Conservation (phyloP, 164 flowering plant species). For the Kalanchoe fedtschenkoi region DNA sequence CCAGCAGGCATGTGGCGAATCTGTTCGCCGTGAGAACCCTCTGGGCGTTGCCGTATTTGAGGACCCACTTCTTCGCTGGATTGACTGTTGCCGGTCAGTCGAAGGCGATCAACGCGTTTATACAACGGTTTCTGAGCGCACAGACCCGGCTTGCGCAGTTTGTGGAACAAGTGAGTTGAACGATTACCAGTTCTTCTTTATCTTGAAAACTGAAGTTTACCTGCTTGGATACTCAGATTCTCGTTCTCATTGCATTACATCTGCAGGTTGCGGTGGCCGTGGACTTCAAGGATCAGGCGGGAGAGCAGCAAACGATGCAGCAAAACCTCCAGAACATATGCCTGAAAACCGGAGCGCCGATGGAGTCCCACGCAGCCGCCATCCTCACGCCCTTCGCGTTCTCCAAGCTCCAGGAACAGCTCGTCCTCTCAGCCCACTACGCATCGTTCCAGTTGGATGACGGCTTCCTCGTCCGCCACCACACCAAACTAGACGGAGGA, state of each 20-base stretch:
- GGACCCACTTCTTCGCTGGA: slow-evolving; percentile 86
- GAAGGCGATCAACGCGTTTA: slow-evolving; percentile 79
- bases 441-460: slow-evolving; percentile 77
- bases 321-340: slow-evolving; percentile 86
- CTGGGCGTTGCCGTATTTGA: slow-evolving; percentile 86
- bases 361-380: slow-evolving; percentile 92
- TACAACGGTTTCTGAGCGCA: slow-evolving; percentile 80
- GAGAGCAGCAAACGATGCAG: slow-evolving; percentile 92
- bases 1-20: slow-evolving; percentile 65
- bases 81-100: slow-evolving; percentile 63
- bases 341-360: slow-evolving; percentile 90
- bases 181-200: no score
- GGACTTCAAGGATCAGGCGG: slow-evolving; percentile 89
- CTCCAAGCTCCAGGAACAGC: slow-evolving; percentile 89
- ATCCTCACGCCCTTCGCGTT: slow-evolving; percentile 83
- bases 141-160: slow-evolving; percentile 78
- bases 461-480: slow-evolving; percentile 77
- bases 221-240: no score
- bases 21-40: slow-evolving; percentile 50
- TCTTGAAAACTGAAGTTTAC: no score
- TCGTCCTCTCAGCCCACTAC: slow-evolving; percentile 79
- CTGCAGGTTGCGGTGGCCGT: slow-evolving; percentile 74
- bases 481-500: slow-evolving; percentile 75
- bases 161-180: slow-evolving; percentile 81
- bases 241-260: not conserved